Percentiles rank a stretch among this genome's conserved stretches.
Evolutionary conservation across 805 yeast genomes (phyloP).

Genomic region (Grigorovia humatica): DNA sequence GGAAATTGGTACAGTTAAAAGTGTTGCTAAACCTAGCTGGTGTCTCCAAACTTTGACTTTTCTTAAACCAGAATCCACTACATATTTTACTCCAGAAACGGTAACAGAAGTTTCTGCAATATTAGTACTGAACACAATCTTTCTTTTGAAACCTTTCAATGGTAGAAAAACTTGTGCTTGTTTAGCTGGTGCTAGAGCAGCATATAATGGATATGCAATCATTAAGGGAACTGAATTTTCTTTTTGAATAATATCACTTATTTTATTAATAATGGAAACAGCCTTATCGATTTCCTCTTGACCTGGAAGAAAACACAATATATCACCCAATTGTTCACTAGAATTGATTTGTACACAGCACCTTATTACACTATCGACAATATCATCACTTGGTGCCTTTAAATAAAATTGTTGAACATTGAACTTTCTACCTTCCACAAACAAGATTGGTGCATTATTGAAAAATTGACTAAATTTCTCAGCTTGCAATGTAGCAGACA

Average conservation of each 20-base stretch:
- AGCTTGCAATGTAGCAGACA: conserved; percentile 97
- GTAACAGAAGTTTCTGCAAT: conserved; percentile 98
- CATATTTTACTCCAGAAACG: conserved; percentile 87
- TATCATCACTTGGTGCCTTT: conserved; percentile 56
- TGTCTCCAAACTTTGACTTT: conserved; percentile 95
- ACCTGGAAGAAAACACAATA: conserved; percentile 88
- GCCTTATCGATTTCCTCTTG: conserved; percentile 95
- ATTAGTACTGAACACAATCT: conserved; percentile 85
- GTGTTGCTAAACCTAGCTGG: conserved; percentile 82
- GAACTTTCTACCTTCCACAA: conserved; percentile 81
- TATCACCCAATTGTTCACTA: conserved; percentile 74
- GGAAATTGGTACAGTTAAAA: conserved; percentile 84
- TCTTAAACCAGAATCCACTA: conserved; percentile 83
- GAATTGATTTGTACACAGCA: conserved; percentile 69
- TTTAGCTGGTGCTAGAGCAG: conserved; percentile 78
- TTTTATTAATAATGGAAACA: conserved; percentile 46
- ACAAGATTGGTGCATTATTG: conserved; percentile 68
- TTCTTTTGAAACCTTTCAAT: conserved; percentile 57
- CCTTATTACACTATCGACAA: conserved; percentile 69
- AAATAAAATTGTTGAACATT: conserved; percentile 70
- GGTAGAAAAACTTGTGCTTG: conserved; percentile 74
- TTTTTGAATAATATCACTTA: conserved; percentile 57
- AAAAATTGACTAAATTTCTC: conserved; percentile 68
- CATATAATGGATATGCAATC: conserved; percentile 79
- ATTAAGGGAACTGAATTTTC: conserved; percentile 55